These are phyloP conservation scores for Candida broadrunensis DNA, from an alignment of 805 yeast genomes.

Conservation along the genomic window DNA sequence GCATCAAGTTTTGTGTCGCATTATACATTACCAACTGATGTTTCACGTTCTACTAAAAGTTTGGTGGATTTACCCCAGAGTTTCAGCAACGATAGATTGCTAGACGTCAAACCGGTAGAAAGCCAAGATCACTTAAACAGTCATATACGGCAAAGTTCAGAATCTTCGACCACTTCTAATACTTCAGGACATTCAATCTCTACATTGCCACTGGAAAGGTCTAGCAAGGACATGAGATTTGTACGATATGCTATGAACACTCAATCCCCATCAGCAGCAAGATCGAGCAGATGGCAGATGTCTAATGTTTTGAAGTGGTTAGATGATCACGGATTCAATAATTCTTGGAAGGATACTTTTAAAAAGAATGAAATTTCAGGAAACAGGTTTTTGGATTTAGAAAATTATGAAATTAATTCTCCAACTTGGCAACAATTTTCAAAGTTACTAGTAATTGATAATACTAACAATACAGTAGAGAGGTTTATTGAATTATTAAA, in stretches of 20 bases:
- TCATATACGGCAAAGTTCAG: slow-evolving; percentile 34
- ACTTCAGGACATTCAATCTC: slow-evolving; percentile 28
- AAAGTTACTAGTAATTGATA: slow-evolving; percentile 32
- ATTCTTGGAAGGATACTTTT: slow-evolving; percentile 71
- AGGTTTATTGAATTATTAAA: slow-evolving; percentile 33
- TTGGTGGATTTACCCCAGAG: slow-evolving; percentile 11
- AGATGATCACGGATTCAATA: slow-evolving; percentile 62
- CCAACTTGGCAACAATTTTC: slow-evolving; percentile 46
- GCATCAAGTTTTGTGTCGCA: slow-evolving; percentile 18
- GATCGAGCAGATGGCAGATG: slow-evolving; percentile 66
- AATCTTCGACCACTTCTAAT: slow-evolving; percentile 30
- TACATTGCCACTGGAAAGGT: slow-evolving; percentile 21
- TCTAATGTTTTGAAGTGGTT: slow-evolving; percentile 71
- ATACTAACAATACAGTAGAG: slow-evolving; percentile 51
- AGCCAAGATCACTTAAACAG: not conserved
- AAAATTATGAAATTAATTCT: slow-evolving; percentile 56
- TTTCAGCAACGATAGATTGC: not conserved
- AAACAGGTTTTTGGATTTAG: slow-evolving; percentile 59
- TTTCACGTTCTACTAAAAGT: slow-evolving; percentile 27
- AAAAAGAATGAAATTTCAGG: slow-evolving; percentile 56
- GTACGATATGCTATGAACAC: slow-evolving; percentile 42
- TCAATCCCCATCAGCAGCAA: slow-evolving; percentile 17
- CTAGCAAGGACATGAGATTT: slow-evolving; percentile 37
- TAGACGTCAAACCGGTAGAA: slow-evolving; percentile 1
- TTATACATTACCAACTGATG: slow-evolving; percentile 25